phyloP scores from a whole-genome alignment of 2,329 filamentous ascomycete species.

The Colletotrichum incanum region DNA sequence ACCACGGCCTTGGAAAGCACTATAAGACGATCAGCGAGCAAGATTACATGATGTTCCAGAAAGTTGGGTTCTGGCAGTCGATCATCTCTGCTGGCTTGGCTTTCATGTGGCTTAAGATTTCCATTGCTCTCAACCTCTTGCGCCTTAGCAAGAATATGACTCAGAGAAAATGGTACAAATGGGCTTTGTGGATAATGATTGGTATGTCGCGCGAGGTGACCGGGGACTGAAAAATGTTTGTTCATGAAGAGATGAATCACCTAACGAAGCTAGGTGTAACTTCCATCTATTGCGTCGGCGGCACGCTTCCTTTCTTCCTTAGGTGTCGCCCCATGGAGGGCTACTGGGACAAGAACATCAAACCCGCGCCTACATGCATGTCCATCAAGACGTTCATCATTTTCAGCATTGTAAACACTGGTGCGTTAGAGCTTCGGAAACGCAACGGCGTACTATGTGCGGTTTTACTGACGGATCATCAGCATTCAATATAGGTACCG shows the following conservation, averaged over 20 bases:
- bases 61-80: slow-evolving; percentile 47
- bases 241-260: neutral
- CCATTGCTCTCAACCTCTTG: slow-evolving; percentile 42
- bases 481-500: slow-evolving; percentile 59
- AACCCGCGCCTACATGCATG: slow-evolving; percentile 35
- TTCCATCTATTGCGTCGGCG: slow-evolving; percentile 44
- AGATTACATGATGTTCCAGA: slow-evolving; percentile 55
- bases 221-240: neutral
- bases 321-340: slow-evolving; percentile 45
- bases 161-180: slow-evolving; percentile 47
- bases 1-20: slow-evolving; percentile 64
- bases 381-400: slow-evolving; percentile 47
- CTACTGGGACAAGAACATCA: slow-evolving; percentile 44
- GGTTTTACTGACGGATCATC: neutral
- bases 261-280: slow-evolving; percentile 39
- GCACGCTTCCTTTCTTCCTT: slow-evolving; percentile 45
- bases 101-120: slow-evolving; percentile 4
- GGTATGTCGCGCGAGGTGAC: slow-evolving; percentile 21
- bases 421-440: neutral
- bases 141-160: slow-evolving; percentile 34
- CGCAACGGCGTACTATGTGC: slow-evolving; percentile 1
- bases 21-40: slow-evolving; percentile 51
- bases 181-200: slow-evolving; percentile 46
- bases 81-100: neutral
- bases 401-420: slow-evolving; percentile 57